These are phyloP conservation scores for Citrus trifoliata DNA, from an alignment of 345 rosid genomes.

Conservation along the genomic window DNA sequence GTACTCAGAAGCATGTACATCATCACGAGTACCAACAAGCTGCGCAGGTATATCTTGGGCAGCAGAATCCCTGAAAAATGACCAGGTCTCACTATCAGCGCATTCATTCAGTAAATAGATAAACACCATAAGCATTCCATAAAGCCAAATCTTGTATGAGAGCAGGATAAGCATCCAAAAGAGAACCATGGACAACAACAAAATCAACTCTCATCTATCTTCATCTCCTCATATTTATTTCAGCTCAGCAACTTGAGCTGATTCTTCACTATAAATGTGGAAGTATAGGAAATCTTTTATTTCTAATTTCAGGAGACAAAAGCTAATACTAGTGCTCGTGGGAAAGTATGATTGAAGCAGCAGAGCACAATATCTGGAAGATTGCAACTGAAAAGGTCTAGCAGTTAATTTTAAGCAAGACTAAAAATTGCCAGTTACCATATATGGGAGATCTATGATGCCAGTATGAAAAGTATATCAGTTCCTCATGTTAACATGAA, in stretches of 20 bases:
- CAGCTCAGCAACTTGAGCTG: not conserved
- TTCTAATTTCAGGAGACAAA: not conserved
- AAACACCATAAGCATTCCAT: not conserved
- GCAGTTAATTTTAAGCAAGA: not conserved
- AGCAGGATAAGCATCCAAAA: not conserved
- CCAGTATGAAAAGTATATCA: conserved; percentile 9
- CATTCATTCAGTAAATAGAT: not conserved
- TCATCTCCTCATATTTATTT: not conserved
- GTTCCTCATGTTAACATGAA: conserved; percentile 17
- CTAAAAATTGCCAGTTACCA: not conserved
- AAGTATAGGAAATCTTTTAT: not conserved
- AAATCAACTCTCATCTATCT: not conserved
- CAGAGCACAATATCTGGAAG: not conserved
- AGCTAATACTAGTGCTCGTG: not conserved
- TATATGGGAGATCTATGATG: not conserved
- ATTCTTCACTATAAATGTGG: not conserved
- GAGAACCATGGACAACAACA: not conserved
- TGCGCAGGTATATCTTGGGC: conserved; percentile 29
- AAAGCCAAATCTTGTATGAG: not conserved
- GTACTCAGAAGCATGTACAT: conserved; percentile 23
- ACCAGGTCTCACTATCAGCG: conserved; percentile 16
- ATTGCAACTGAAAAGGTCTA: not conserved
- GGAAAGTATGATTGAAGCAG: not conserved
- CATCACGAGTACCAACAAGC: conserved; percentile 21
- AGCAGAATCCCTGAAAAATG: conserved; percentile 36